phyloP scores from a whole-genome alignment of 2,329 filamentous ascomycete genomes.

The Leptographium radiaticola region DNA sequence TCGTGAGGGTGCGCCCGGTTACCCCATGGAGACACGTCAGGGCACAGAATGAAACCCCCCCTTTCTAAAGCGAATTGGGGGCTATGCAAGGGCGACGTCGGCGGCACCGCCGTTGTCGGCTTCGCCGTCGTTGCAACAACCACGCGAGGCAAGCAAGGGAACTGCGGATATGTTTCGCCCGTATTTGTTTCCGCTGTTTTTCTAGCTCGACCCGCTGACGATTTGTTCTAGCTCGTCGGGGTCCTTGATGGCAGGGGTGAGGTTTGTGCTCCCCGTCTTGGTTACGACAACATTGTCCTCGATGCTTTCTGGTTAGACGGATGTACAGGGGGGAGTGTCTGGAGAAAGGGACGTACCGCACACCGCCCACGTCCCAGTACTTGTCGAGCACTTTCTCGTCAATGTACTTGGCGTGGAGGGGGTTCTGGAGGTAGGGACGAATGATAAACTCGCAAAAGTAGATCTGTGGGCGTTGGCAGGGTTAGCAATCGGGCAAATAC shows the following conservation, averaged over 20 bases:
- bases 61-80: too few species aligned
- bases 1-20: too few species aligned
- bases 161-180: too few species aligned
- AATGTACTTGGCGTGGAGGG: slow-evolving; percentile 63
- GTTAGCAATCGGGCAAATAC: not conserved
- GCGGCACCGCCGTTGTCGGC: too few species aligned
- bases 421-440: slow-evolving; percentile 61
- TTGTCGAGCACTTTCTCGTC: slow-evolving; percentile 57
- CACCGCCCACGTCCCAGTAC: slow-evolving; percentile 74
- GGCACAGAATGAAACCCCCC: too few species aligned
- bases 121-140: too few species aligned
- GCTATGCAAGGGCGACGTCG: too few species aligned
- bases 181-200: not conserved
- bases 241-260: slow-evolving; percentile 53
- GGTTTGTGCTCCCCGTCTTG: slow-evolving; percentile 44
- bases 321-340: not conserved
- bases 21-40: too few species aligned
- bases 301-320: slow-evolving; percentile 24
- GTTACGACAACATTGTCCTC: slow-evolving; percentile 55
- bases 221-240: slow-evolving; percentile 43
- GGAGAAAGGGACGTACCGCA: slow-evolving; percentile 35
- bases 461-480: slow-evolving; percentile 32
- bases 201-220: slow-evolving; percentile 18
- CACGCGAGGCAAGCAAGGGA: too few species aligned
- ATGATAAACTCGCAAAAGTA: slow-evolving; percentile 92